Conservation (phyloP, 2,329 filamentous ascomycete genomes). For the Alternaria brassicicola region DNA sequence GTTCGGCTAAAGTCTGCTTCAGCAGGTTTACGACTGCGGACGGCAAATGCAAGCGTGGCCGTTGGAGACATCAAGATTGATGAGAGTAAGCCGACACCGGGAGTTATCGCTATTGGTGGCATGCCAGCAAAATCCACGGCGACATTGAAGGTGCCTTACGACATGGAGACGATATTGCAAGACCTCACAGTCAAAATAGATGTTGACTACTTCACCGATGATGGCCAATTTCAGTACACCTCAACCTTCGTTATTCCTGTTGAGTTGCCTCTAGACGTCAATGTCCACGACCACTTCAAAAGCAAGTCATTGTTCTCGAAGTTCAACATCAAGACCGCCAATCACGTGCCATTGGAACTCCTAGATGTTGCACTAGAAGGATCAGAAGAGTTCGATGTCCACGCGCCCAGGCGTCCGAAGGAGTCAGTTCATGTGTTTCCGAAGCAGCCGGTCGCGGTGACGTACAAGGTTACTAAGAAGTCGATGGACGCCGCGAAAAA, state of each 20-base stretch:
- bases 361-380: conserved; percentile 72
- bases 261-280: conserved; percentile 84
- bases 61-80: conserved; percentile 52
- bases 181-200: conserved; percentile 79
- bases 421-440: conserved; percentile 70
- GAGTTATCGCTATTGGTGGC: conserved; percentile 53
- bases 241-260: conserved; percentile 70
- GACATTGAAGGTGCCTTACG: conserved; percentile 77
- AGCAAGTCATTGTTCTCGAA: conserved; percentile 79
- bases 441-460: conserved; percentile 78
- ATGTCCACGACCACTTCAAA: conserved; percentile 96
- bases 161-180: conserved; percentile 75
- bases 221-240: conserved; percentile 69
- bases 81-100: conserved; percentile 53
- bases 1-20: conserved; percentile 64
- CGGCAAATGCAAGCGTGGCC: conserved; percentile 56
- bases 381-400: conserved; percentile 71
- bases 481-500: conserved; percentile 31
- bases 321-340: conserved; percentile 88
- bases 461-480: conserved; percentile 77
- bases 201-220: conserved; percentile 71
- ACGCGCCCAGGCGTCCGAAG: conserved; percentile 58
- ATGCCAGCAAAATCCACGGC: conserved; percentile 57
- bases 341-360: conserved; percentile 74
- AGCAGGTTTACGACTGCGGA: conserved; percentile 64